Conservation (phyloP, 179 eudicot species). For the Monotropa hypopitys region DNA sequence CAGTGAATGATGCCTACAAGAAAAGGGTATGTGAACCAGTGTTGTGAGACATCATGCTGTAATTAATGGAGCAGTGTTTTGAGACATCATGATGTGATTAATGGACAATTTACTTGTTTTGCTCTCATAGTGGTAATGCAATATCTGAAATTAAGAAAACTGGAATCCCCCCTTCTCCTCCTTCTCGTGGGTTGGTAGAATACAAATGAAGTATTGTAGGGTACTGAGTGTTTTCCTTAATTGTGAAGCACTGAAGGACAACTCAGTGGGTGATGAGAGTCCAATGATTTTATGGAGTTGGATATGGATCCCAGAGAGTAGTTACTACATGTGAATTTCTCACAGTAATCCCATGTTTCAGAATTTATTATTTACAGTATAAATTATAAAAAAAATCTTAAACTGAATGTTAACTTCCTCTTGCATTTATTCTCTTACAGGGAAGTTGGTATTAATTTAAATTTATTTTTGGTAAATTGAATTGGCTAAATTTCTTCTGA, state of each 20-base stretch:
- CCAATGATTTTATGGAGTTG: neutral
- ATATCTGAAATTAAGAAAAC: constrained; percentile 1
- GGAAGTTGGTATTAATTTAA: neutral
- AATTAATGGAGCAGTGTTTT: neutral
- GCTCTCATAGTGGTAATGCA: neutral
- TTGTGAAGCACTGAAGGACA: neutral
- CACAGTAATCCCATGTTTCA: neutral
- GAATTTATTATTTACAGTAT: neutral
- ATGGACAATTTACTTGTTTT: neutral
- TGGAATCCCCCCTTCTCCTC: neutral
- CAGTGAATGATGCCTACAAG: constrained; percentile 84
- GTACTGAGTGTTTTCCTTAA: neutral
- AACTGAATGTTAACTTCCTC: neutral
- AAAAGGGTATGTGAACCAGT: constrained; percentile 42
- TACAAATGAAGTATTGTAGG: neutral
- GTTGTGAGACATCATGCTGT: neutral
- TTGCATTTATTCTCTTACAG: neutral
- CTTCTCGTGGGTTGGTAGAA: neutral
- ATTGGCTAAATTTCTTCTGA: neutral
- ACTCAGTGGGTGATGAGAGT: neutral
- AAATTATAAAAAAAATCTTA: neutral
- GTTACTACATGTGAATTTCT: neutral
- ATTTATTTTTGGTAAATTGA: neutral
- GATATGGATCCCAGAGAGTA: neutral
- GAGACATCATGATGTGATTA: neutral